Evolutionary conservation across 345 rosid species (phyloP).

Genomic region (Gossypium australe): DNA sequence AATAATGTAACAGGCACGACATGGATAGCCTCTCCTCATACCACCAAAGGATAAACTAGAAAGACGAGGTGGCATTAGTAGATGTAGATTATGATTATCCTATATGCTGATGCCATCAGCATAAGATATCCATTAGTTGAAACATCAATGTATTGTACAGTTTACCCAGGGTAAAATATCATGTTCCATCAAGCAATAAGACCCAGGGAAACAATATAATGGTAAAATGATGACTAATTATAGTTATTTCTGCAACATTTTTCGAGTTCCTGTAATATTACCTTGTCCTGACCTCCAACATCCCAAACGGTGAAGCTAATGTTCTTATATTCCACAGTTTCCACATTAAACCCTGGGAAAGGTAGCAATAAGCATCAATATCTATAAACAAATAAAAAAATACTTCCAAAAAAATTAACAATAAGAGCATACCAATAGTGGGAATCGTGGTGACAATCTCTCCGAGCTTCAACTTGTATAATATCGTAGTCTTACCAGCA

Average conservation of each 20-base stretch:
- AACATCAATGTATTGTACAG: background rate
- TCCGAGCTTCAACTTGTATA: slow-evolving; percentile 69
- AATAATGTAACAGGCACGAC: background rate
- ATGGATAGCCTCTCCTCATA: slow-evolving; percentile 7
- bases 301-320: slow-evolving; percentile 79
- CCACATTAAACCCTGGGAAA: slow-evolving; percentile 56
- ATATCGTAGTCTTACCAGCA: slow-evolving; percentile 75
- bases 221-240: background rate
- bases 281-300: slow-evolving; percentile 82
- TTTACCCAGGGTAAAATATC: background rate
- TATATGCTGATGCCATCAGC: slow-evolving; percentile 21
- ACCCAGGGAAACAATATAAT: background rate
- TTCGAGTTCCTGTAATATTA: slow-evolving; percentile 1
- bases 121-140: background rate
- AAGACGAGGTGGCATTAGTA: background rate
- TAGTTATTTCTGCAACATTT: background rate
- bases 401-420: background rate
- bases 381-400: background rate
- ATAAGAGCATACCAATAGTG: slow-evolving; percentile 46
- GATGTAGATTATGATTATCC: slow-evolving; percentile 25
- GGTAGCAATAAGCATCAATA: background rate
- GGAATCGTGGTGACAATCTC: slow-evolving; percentile 75
- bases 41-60: background rate
- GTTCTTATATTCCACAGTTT: slow-evolving; percentile 78
- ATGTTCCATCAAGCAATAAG: background rate